These are phyloP conservation scores for Tuber borchii DNA, from an alignment of 495 filamentous ascomycete species.

Conservation along the genomic window DNA sequence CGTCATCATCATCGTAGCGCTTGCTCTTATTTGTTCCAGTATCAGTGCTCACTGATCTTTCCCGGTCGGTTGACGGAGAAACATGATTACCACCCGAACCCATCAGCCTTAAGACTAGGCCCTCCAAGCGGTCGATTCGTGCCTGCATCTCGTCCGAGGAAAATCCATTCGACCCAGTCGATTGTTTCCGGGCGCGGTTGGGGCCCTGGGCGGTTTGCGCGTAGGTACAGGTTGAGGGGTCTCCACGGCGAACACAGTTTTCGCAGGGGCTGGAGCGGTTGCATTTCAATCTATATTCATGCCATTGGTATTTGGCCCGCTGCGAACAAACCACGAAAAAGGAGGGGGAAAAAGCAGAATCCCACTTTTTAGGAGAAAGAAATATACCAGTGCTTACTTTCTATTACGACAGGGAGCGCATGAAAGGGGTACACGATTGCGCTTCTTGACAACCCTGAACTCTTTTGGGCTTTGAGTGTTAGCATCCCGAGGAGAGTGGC, in stretches of 20 bases:
- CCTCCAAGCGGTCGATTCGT: slow-evolving; percentile 93
- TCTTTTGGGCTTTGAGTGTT: slow-evolving; percentile 14
- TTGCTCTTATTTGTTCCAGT: slow-evolving; percentile 12
- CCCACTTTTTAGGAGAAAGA: slow-evolving; percentile 15
- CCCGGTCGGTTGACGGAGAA: slow-evolving; percentile 28
- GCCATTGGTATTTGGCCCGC: slow-evolving; percentile 31
- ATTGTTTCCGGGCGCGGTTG: slow-evolving; percentile 54
- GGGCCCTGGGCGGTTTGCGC: slow-evolving; percentile 50
- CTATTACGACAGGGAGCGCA: slow-evolving; percentile 89
- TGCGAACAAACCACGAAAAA: neutral
- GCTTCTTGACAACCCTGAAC: slow-evolving; percentile 83
- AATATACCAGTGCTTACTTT: slow-evolving; percentile 61
- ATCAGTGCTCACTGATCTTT: slow-evolving; percentile 30
- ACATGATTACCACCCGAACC: slow-evolving; percentile 51
- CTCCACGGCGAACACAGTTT: slow-evolving; percentile 86
- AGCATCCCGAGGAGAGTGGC: slow-evolving; percentile 75
- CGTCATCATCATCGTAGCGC: slow-evolving; percentile 33
- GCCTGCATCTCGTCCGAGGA: slow-evolving; percentile 97
- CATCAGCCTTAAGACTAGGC: slow-evolving; percentile 91
- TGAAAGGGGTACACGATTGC: slow-evolving; percentile 89
- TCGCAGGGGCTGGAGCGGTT: slow-evolving; percentile 88
- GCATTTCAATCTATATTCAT: slow-evolving; percentile 67
- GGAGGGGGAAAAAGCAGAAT: neutral
- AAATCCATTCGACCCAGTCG: slow-evolving; percentile 51
- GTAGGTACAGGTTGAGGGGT: slow-evolving; percentile 81